Evolutionary conservation across 179 eudicot genomes (phyloP), one percentile per base, ranked within the genome.

Genomic region (Nepenthes alata): DNA sequence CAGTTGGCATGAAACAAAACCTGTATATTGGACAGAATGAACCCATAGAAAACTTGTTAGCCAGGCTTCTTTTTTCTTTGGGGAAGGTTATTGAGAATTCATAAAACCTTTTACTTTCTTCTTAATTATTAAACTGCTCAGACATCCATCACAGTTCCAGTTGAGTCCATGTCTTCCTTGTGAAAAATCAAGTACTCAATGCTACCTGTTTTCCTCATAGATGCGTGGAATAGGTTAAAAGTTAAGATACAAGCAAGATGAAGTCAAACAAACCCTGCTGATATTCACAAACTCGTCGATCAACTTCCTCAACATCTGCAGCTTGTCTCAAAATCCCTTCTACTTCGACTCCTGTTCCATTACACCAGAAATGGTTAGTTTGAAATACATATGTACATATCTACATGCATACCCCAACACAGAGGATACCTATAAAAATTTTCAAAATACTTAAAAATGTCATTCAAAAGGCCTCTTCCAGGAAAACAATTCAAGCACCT

Each of bases 311-410:
- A 63, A 93, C 98, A 69, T 89, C 90, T 65, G 98, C 98, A 77
- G 98, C 98, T 77, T 93, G 98, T 72, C 98, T 79, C 78, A 93
- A 79, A 72, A 93, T 80, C 68, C 98, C 98, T 78, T 93, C 98
- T 34, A 80, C 84, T 77, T 67, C 82, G 65, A 76, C 77, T 78
- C 98, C 98, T 93, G 82, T 56, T 73, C 25, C 16, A 52, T 52
- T 52, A 52, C 6, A 13, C 4, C 55, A 52, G 34, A 13, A 52
- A 6, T 52, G 35, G 55, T 52, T 0, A 52, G 55, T n/a, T 52
- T 52, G 6, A 6, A 52, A 15, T 11, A 8, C 6, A 52, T 1
- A 49, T 6, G 12, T 14, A 52, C n/a, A 52, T 2, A 4, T 5
- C 6, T 5, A 52, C 25, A 13, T 9, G n/a, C 11, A 14, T 14